Evolutionary conservation across 148 eudicot species (phyloP).

Genomic region (Camellia japonica): DNA sequence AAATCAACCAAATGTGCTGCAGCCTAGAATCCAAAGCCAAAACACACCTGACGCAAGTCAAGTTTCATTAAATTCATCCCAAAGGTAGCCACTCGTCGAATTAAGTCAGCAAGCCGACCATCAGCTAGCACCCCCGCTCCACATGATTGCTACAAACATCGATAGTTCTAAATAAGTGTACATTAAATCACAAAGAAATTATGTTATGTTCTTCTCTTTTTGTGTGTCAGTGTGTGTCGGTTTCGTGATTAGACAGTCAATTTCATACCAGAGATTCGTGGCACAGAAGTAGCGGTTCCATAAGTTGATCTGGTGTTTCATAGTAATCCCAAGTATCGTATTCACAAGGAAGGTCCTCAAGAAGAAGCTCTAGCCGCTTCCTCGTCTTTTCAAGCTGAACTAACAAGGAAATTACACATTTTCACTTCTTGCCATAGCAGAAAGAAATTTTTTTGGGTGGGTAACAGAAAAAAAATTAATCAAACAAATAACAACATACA

Average conservation of each 20-base stretch:
- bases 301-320: slow-evolving; percentile 70
- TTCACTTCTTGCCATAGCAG: not conserved
- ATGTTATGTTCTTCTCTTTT: slow-evolving; percentile 2
- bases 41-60: slow-evolving; percentile 84
- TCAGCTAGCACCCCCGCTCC: slow-evolving; percentile 91
- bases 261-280: slow-evolving; percentile 77
- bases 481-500: not conserved
- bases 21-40: slow-evolving; percentile 9
- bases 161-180: slow-evolving; percentile 9
- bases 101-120: slow-evolving; percentile 86
- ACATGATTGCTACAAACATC: slow-evolving; percentile 62
- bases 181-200: not conserved
- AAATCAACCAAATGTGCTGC: not conserved
- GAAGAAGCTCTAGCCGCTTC: slow-evolving; percentile 70
- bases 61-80: slow-evolving; percentile 92
- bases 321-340: slow-evolving; percentile 61
- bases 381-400: slow-evolving; percentile 74
- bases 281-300: slow-evolving; percentile 80
- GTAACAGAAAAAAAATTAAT: not conserved
- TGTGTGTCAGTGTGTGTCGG: not conserved
- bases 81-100: slow-evolving; percentile 82
- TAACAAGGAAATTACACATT: slow-evolving; percentile 1
- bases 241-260: not conserved
- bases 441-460: not conserved
- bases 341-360: slow-evolving; percentile 81